Percentiles rank a stretch among this genome's conserved stretches.
Evolutionary conservation across 2,329 filamentous ascomycete species (phyloP).

Genomic region (Rhinocladiella mackenziei): DNA sequence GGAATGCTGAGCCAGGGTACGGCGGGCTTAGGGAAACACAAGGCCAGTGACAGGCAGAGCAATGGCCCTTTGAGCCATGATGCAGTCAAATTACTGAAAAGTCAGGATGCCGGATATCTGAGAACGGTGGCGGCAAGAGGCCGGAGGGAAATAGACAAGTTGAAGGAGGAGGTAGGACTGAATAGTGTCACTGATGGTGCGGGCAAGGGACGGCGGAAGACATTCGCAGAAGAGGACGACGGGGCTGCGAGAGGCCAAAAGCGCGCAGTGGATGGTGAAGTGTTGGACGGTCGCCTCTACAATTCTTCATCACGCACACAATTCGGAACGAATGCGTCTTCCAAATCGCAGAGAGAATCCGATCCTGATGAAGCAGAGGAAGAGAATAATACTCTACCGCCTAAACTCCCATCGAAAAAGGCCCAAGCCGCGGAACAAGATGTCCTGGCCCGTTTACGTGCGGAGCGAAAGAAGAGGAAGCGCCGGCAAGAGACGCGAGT

Average conservation of each 20-base stretch:
- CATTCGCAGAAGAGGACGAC: constrained; percentile 39
- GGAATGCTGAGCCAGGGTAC: constrained; percentile 56
- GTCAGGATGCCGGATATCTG: constrained; percentile 61
- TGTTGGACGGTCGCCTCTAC: constrained; percentile 9
- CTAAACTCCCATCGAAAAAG: constrained; percentile 41
- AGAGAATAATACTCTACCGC: constrained; percentile 19
- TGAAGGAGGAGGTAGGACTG: constrained; percentile 39
- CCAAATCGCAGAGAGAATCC: too few relatives aligned
- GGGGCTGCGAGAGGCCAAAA: constrained; percentile 21
- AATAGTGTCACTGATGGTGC: constrained; percentile 29
- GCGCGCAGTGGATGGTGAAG: constrained; percentile 26
- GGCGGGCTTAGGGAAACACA: constrained; percentile 42
- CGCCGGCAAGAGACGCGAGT: constrained; percentile 47
- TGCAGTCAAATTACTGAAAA: constrained; percentile 61
- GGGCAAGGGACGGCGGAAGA: constrained; percentile 32
- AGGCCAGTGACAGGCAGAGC: constrained; percentile 38
- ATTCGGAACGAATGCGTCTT: too few relatives aligned
- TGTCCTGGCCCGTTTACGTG: constrained; percentile 37
- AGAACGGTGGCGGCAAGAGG: constrained; percentile 56
- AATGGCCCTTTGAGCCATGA: constrained; percentile 46
- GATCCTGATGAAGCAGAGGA: constrained; percentile 13
- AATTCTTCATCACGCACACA: neutral
- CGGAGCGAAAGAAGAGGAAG: constrained; percentile 46
- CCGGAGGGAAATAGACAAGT: constrained; percentile 43
- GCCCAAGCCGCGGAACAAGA: constrained; percentile 42